A percentile compares a stretch with the other conserved stretches of the same genome.
These are phyloP conservation scores for Fusarium nelsonii DNA, from an alignment of 2,329 filamentous ascomycete species.

Conservation along the genomic window DNA sequence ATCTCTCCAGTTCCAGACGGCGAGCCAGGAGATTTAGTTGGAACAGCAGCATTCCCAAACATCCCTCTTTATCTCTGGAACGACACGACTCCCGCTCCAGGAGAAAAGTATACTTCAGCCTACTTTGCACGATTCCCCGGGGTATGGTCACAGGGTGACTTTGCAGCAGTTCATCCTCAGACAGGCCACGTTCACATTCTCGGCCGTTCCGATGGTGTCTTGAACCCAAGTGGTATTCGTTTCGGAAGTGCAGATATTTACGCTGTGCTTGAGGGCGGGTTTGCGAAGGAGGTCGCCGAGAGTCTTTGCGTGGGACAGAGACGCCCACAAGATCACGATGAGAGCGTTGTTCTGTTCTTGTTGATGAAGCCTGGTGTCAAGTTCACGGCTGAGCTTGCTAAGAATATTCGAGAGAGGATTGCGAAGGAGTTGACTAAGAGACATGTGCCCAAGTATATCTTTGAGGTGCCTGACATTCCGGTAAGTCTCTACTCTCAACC, in stretches of 20 bases:
- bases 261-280: slow-evolving; percentile 75
- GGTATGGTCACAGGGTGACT: slow-evolving; percentile 88
- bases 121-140: slow-evolving; percentile 73
- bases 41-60: slow-evolving; percentile 78
- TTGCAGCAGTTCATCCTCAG: slow-evolving; percentile 75
- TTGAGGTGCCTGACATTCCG: slow-evolving; percentile 84
- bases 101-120: slow-evolving; percentile 68
- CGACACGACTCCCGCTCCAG: slow-evolving; percentile 62
- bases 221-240: slow-evolving; percentile 82
- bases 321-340: slow-evolving; percentile 67
- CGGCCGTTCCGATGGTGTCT: slow-evolving; percentile 80
- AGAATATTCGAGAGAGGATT: slow-evolving; percentile 73
- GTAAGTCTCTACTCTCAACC: slow-evolving; percentile 60
- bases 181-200: slow-evolving; percentile 76
- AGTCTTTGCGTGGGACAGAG: slow-evolving; percentile 85
- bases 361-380: slow-evolving; percentile 67
- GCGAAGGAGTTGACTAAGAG: slow-evolving; percentile 74
- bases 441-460: slow-evolving; percentile 83
- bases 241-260: slow-evolving; percentile 88
- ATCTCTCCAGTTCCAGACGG: slow-evolving; percentile 66
- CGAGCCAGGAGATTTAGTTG: slow-evolving; percentile 80
- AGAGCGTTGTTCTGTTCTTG: slow-evolving; percentile 68
- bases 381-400: slow-evolving; percentile 68
- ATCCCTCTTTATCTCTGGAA: slow-evolving; percentile 77
- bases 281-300: slow-evolving; percentile 73